Percentiles rank a stretch among this genome's conserved stretches.
These are phyloP conservation scores for Ceratobasidium sp. DNA, from an alignment of 1,284 basidiomycete genomes.

Conservation along the genomic window DNA sequence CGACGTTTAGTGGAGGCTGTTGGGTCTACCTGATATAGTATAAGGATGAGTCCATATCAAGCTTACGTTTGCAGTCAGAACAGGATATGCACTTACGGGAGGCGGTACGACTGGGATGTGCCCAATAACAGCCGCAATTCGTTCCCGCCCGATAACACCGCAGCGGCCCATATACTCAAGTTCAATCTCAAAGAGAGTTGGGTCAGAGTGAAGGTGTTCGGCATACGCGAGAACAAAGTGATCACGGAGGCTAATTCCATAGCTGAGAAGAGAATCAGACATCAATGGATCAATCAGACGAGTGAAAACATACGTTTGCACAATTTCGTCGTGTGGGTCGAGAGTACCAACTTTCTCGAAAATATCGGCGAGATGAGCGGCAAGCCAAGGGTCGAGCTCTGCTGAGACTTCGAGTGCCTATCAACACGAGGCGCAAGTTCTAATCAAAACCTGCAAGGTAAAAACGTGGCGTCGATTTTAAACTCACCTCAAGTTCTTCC, in stretches of 20 bases:
- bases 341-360: slow-evolving; percentile 47
- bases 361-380: slow-evolving; percentile 48
- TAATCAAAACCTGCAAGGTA: neutral
- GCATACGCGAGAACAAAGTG: slow-evolving; percentile 49
- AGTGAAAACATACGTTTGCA: slow-evolving; percentile 31
- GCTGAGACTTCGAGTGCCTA: slow-evolving; percentile 36
- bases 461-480: neutral
- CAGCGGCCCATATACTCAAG: slow-evolving; percentile 49
- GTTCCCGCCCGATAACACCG: slow-evolving; percentile 45
- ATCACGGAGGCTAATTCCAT: slow-evolving; percentile 46
- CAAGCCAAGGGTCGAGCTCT: slow-evolving; percentile 48
- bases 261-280: slow-evolving; percentile 1
- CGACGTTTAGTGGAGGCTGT: slow-evolving; percentile 12
- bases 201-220: slow-evolving; percentile 48
- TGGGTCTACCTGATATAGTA: slow-evolving; percentile 22
- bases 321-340: slow-evolving; percentile 43
- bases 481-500: slow-evolving; percentile 39
- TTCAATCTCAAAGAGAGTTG: slow-evolving; percentile 48
- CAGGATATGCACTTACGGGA: slow-evolving; percentile 10
- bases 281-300: neutral
- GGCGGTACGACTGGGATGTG: slow-evolving; percentile 32
- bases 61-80: no score
- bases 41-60: neutral
- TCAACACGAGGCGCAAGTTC: slow-evolving; percentile 13
- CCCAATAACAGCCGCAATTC: slow-evolving; percentile 44